These are phyloP conservation scores for Didymella arachidicola DNA, from an alignment of 2,329 filamentous ascomycete genomes.

Conservation along the genomic window DNA sequence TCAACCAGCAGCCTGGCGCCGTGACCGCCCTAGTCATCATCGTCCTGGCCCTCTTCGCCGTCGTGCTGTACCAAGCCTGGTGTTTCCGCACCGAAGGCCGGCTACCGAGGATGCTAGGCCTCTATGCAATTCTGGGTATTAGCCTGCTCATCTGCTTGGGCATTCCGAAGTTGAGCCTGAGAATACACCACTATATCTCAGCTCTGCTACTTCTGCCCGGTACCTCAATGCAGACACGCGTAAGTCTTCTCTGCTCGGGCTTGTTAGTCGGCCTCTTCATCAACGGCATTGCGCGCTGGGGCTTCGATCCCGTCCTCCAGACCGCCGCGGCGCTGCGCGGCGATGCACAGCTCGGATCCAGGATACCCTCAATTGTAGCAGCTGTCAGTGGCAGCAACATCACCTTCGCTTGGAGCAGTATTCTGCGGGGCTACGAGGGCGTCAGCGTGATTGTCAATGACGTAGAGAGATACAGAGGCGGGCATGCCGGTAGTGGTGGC, in stretches of 20 bases:
- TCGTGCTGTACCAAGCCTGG: conserved; percentile 45
- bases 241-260: conserved; percentile 87
- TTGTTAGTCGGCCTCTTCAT: conserved; percentile 89
- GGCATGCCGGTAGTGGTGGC: conserved; percentile 64
- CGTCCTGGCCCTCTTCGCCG: conserved; percentile 36
- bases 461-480: conserved; percentile 73
- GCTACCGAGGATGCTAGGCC: conserved; percentile 75
- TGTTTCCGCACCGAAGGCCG: conserved; percentile 46
- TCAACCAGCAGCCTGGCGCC: conserved; percentile 50
- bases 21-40: conserved; percentile 46
- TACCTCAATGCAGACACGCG: conserved; percentile 85
- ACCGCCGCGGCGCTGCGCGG: conserved; percentile 74
- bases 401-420: conserved; percentile 55
- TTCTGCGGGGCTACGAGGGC: conserved; percentile 68
- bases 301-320: conserved; percentile 86
- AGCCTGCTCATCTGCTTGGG: conserved; percentile 79
- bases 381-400: conserved; percentile 54
- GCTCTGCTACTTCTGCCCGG: conserved; percentile 88
- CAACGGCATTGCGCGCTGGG: conserved; percentile 93
- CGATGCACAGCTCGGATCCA: conserved; percentile 60
- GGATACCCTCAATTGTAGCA: conserved; percentile 59
- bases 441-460: conserved; percentile 85
- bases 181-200: conserved; percentile 90
- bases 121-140: conserved; percentile 80
- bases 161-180: conserved; percentile 83